Conservation (phyloP, 192 early-diverging fungal species). For the Jimgerdemannia lactiflua region DNA sequence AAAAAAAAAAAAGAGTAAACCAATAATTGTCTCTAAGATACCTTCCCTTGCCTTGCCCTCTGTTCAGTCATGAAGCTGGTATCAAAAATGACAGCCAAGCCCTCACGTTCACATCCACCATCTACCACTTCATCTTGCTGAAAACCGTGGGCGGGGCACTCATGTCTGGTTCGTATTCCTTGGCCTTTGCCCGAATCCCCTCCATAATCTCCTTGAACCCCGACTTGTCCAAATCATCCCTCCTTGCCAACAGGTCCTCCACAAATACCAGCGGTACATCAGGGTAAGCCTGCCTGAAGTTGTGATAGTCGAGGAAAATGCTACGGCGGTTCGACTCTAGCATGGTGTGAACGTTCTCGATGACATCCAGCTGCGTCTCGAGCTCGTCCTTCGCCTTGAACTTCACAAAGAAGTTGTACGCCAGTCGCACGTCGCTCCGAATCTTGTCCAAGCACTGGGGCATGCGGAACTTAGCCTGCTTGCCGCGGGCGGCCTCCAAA, state of each 20-base stretch:
- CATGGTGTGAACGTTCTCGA: constrained; percentile 78
- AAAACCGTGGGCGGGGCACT: constrained; percentile 52
- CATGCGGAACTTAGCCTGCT: constrained; percentile 71
- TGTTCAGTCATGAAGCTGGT: no score
- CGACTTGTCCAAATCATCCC: constrained; percentile 90
- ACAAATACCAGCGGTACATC: constrained; percentile 90
- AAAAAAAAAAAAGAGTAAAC: no score
- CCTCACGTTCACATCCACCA: no score
- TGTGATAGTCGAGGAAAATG: constrained; percentile 91
- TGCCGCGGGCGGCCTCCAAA: constrained; percentile 82
- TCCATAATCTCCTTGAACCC: constrained; percentile 88
- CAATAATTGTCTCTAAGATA: no score
- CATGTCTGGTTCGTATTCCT: constrained; percentile 49
- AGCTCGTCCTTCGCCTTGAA: constrained; percentile 74
- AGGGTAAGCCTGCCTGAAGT: constrained; percentile 85
- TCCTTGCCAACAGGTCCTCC: constrained; percentile 83
- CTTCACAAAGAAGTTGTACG: constrained; percentile 76
- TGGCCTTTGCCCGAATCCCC: constrained; percentile 64
- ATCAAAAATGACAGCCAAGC: no score
- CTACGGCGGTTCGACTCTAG: constrained; percentile 78
- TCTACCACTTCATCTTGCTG: constrained; percentile 50
- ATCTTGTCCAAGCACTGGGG: constrained; percentile 68
- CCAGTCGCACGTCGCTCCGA: constrained; percentile 64
- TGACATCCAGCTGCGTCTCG: constrained; percentile 74
- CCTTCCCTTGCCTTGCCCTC: no score